A percentile compares a stretch with the other conserved stretches of the same genome.
Evolutionary conservation across 2,329 filamentous ascomycete species (phyloP).

Genomic region (Cladophialophora exuberans): DNA sequence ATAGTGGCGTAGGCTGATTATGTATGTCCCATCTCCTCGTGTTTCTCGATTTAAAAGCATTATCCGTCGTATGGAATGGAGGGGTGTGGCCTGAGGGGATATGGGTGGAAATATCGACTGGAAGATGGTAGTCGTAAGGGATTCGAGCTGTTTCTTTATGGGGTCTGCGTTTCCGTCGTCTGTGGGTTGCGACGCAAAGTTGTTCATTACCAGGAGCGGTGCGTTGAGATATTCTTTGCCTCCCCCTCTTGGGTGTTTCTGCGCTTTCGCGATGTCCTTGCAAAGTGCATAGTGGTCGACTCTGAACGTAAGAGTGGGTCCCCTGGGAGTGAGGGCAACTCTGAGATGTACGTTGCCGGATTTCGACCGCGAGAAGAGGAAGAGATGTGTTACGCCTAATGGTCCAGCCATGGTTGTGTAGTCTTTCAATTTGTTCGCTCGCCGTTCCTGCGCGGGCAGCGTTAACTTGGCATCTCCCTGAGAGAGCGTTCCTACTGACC

Average conservation of each 20-base stretch:
- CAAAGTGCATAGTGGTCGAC: constrained; percentile 93
- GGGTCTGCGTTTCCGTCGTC: constrained; percentile 64
- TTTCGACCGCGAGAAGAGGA: constrained; percentile 89
- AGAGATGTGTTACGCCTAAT: constrained; percentile 85
- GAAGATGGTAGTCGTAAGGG: constrained; percentile 89
- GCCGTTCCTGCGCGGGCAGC: constrained; percentile 63
- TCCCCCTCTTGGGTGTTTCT: constrained; percentile 79
- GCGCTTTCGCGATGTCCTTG: constrained; percentile 83
- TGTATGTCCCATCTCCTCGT: constrained; percentile 67
- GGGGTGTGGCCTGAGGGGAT: constrained; percentile 84
- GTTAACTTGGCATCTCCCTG: neutral
- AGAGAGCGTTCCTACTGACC: constrained; percentile 40
- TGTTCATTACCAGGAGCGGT: constrained; percentile 97
- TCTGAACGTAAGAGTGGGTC: constrained; percentile 90
- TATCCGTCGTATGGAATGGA: constrained; percentile 90
- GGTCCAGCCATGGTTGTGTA: constrained; percentile 96
- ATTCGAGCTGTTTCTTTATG: constrained; percentile 92
- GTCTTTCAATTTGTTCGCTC: constrained; percentile 84
- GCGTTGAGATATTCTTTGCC: constrained; percentile 85
- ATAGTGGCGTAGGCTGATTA: constrained; percentile 89
- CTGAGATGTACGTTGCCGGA: constrained; percentile 91
- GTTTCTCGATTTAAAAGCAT: constrained; percentile 84
- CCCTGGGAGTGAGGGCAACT: constrained; percentile 82
- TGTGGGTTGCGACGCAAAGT: constrained; percentile 71
- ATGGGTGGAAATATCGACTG: constrained; percentile 96